A percentile compares a stretch with the other conserved stretches of the same genome.
Evolutionary conservation across 805 yeast genomes (phyloP).

Genomic region (Sugiyamaella floridensis): DNA sequence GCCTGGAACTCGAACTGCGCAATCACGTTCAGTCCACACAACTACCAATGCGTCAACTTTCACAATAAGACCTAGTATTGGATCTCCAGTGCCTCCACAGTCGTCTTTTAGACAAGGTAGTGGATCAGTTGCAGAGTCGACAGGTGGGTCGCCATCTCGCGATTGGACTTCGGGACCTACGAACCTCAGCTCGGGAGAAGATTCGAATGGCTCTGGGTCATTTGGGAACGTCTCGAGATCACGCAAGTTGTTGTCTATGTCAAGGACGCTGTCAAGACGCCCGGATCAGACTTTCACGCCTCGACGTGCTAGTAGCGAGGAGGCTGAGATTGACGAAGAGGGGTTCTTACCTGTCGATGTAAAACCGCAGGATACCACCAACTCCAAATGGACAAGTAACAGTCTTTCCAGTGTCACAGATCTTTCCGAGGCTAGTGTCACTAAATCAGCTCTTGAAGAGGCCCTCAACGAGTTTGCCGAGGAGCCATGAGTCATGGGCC

Average conservation of each 20-base stretch:
- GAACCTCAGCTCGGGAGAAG: background rate
- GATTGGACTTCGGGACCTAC: background rate
- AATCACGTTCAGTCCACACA: background rate
- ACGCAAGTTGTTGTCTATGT: background rate
- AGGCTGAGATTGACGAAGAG: constrained; percentile 10
- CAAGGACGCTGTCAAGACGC: background rate
- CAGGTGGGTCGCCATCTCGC: background rate
- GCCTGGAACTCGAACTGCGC: background rate
- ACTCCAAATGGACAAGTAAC: background rate
- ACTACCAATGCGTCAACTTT: background rate
- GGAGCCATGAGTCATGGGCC: background rate
- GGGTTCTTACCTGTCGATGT: constrained; percentile 10
- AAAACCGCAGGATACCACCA: background rate
- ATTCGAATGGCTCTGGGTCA: background rate
- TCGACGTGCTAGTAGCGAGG: too few relatives aligned
- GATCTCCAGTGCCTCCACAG: background rate
- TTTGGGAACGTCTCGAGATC: background rate
- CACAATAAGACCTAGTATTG: background rate
- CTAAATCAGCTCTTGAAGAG: constrained; percentile 31
- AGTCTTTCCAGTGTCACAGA: constrained; percentile 9
- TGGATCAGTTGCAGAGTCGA: background rate
- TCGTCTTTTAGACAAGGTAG: background rate
- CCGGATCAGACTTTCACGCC: background rate
- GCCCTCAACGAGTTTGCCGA: constrained; percentile 24
- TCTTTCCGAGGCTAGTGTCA: constrained; percentile 24